Evolutionary conservation across 805 yeast species (phyloP), one percentile per base, ranked within the genome.

Genomic region (Candida ulmi): DNA sequence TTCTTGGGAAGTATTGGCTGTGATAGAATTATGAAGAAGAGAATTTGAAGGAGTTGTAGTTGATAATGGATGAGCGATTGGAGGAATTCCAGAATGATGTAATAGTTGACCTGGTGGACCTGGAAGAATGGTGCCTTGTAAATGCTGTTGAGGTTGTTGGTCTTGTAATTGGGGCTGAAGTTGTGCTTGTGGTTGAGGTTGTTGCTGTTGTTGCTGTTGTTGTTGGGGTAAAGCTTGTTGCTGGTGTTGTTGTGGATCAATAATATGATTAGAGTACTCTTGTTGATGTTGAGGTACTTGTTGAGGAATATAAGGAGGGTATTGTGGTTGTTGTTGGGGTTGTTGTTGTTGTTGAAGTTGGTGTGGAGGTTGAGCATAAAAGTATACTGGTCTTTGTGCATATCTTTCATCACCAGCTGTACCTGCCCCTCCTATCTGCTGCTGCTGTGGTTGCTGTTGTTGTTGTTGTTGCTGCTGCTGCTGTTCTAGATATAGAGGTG

Each of bases 391-490:
- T 30, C 30, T 38, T 15, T 30, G 28, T 11, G 19, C 19, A n/a
- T 26, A 30, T 27, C 38, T 32, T 17, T 26, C 34, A 17, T 29
- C 34, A 8, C 31, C n/a, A n/a, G n/a, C n/a, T n/a, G n/a, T n/a
- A n/a, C n/a, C n/a, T n/a, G n/a, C n/a, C n/a, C n/a, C 30, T 11
- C n/a, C n/a, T 7, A 28, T 28, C 11, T 37, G 36, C 19, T 27
- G 41, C 25, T 25, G 39, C 17, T 38, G 38, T 8, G 17, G 35
- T 31, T 36, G 46, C 11, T 26, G 41, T 26, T 29, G 41, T n/a
- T 15, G 35, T 17, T n/a, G 33, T 25, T 33, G 40, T 15, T 28
- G 40, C 13, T 30, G 38, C 6, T 31, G 35, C 13, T 25, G 39
- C 17, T 19, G 37, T 19, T 30, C 33, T n/a, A 17, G 33, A 12